Evolutionary conservation across 2,329 filamentous ascomycete species (phyloP), one percentile per base, ranked within the genome.

Genomic region (Akanthomyces uredinophilus): DNA sequence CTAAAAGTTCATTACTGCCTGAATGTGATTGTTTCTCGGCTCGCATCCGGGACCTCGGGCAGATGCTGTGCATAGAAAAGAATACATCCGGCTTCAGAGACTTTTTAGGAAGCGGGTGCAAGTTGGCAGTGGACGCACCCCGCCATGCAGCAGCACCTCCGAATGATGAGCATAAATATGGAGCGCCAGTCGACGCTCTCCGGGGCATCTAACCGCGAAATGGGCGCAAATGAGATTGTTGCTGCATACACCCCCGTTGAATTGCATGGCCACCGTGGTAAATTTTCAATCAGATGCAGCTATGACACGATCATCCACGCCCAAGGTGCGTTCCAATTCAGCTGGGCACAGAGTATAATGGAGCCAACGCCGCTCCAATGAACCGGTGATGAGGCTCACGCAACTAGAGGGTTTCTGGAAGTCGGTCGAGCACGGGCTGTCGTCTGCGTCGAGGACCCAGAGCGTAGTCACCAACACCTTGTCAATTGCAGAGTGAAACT

Each of bases 1-100:
- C 32, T 2, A 6, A n/a, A 10, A 47, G 52, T 1, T n/a, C 61
- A 1, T 43, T 32, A 27, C 41, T 32, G 44, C 41, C 56, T 1
- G 35, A 60, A 24, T 63, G 61, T 22, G 61, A 62, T 13, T 58
- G 53, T n/a, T 58, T 41, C 41, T 62, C 61, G 8, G 18, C 4
- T 1, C 41, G 55, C 10, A 56, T 56, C 6, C 11, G 56, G 8
- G 27, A 44, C 11, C 22, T 55, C 11, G 55, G 61, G 55, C 29
- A 41, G 5, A n/a, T 54, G 10, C 43, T 50, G 4, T 56, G 43
- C 43, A 54, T 54, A 1, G 35, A 43, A 16, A 47, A 60, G 37
- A 24, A 39, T 35, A 13, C 51, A 8, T 43, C 43, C 5, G 50
- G 49, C 2, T 60, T 55, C 27, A 22, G 3, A 2, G 32, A 29